phyloP scores from a whole-genome alignment of 768 basidiomycete genomes.

The Rhizopogon vesiculosus region DNA sequence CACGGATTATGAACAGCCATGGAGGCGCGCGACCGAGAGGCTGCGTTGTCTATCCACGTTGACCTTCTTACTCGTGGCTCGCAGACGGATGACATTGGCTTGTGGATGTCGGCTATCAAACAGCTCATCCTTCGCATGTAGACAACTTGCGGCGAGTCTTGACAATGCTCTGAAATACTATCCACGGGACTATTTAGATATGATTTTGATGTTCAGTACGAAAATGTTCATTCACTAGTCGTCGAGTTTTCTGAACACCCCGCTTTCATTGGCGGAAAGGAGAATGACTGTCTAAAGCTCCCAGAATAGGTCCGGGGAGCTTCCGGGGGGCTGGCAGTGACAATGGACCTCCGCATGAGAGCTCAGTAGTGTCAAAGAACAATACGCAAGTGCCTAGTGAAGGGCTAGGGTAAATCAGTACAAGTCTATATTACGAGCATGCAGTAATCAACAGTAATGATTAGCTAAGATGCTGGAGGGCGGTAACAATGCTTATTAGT shows the following conservation, averaged over 20 bases:
- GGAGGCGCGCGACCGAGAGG: conserved; percentile 69
- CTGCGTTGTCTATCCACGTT: conserved; percentile 79
- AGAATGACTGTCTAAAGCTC: too few species aligned
- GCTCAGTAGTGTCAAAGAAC: too few species aligned
- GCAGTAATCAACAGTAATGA: too few species aligned
- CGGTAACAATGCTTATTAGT: too few species aligned
- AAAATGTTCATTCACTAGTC: neutral
- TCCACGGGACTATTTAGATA: conserved; percentile 1
- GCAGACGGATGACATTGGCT: conserved; percentile 75
- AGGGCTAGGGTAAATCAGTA: too few species aligned
- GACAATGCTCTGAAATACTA: neutral
- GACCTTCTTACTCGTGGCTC: conserved; percentile 79
- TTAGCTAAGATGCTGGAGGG: too few species aligned
- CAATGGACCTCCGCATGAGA: too few species aligned
- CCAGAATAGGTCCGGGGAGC: too few species aligned
- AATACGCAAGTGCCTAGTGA: too few species aligned
- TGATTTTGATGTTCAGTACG: neutral
- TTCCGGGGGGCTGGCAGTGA: too few species aligned
- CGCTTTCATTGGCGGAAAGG: too few species aligned
- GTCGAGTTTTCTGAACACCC: neutral
- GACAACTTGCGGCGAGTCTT: neutral
- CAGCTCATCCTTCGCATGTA: conserved; percentile 75
- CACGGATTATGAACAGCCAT: conserved; percentile 53
- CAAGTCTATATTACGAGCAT: too few species aligned
- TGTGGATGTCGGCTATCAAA: conserved; percentile 90